Evolutionary conservation across 768 basidiomycete genomes (phyloP).

Genomic region (Mycena capillaripes): DNA sequence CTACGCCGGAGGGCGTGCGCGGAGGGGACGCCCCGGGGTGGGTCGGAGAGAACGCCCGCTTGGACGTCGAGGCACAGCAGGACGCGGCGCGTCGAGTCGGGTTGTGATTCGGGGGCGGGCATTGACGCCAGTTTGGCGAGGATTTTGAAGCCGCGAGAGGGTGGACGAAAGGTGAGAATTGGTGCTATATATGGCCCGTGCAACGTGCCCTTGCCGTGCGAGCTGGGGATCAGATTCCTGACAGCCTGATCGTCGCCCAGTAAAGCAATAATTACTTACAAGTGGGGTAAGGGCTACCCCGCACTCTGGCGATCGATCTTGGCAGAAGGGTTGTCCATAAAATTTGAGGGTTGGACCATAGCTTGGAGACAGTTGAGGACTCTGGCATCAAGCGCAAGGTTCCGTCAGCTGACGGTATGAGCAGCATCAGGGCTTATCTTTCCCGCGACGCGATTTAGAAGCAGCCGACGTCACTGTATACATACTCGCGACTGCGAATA

Average conservation of each 20-base stretch:
- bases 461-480: neutral
- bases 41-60: constrained; percentile 60
- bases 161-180: neutral
- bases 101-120: neutral
- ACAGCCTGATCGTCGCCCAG: constrained; percentile 7
- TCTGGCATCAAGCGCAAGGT: too few species aligned
- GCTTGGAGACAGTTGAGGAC: neutral
- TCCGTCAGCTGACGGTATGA: constrained; percentile 9
- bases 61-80: constrained; percentile 76
- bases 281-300: neutral
- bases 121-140: neutral
- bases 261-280: neutral
- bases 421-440: constrained; percentile 3
- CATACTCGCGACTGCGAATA: too few species aligned
- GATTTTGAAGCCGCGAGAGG: neutral
- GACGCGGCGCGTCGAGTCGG: constrained; percentile 42
- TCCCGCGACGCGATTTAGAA: constrained; percentile 6
- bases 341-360: neutral
- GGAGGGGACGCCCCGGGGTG: constrained; percentile 65
- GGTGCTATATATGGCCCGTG: constrained; percentile 4
- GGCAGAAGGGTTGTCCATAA: neutral
- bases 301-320: neutral
- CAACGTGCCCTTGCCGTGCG: constrained; percentile 21
- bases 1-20: constrained; percentile 59
- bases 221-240: constrained; percentile 5